Conservation (phyloP, 1,139 yeast species). For the Taphrina betulina region DNA sequence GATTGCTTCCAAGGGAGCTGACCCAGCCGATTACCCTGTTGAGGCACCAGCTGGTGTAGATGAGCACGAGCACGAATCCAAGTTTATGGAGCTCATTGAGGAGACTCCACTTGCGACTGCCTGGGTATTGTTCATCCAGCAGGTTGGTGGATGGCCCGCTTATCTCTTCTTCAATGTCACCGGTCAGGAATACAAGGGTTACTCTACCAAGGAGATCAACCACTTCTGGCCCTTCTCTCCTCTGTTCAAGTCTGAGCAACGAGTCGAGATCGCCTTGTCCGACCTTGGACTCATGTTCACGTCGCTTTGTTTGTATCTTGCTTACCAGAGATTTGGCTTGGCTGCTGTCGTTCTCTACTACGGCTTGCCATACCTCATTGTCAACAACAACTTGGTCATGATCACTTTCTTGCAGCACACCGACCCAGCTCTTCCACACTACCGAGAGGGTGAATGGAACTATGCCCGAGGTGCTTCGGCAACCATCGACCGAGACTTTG, state of each 20-base stretch:
- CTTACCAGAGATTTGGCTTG: constrained; percentile 21
- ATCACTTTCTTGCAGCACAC: constrained; percentile 84
- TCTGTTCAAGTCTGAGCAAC: constrained; percentile 66
- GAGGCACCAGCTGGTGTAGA: constrained; percentile 37
- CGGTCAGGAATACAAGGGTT: constrained; percentile 65
- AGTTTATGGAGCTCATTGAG: constrained; percentile 60
- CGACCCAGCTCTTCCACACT: constrained; percentile 77
- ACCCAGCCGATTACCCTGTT: constrained; percentile 37
- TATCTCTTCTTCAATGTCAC: constrained; percentile 71
- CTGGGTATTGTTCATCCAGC: constrained; percentile 60
- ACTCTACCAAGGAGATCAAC: constrained; percentile 52
- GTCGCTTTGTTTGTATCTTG: constrained; percentile 15
- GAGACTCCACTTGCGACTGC: constrained; percentile 73
- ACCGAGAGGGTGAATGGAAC: constrained; percentile 71
- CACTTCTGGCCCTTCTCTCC: constrained; percentile 77
- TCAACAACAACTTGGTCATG: constrained; percentile 86
- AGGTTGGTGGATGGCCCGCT: constrained; percentile 70
- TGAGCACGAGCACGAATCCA: constrained; percentile 38
- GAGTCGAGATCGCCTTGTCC: constrained; percentile 42
- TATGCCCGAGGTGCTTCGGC: constrained; percentile 89
- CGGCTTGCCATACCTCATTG: constrained; percentile 75
- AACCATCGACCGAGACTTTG: constrained; percentile 80
- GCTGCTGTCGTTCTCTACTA: constrained; percentile 55
- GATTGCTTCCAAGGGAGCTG: constrained; percentile 16
- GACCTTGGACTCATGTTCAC: constrained; percentile 32